Percentiles rank a stretch among this genome's conserved stretches.
phyloP scores from a whole-genome alignment of 2,329 filamentous ascomycete genomes.

The Daldinia sp. region DNA sequence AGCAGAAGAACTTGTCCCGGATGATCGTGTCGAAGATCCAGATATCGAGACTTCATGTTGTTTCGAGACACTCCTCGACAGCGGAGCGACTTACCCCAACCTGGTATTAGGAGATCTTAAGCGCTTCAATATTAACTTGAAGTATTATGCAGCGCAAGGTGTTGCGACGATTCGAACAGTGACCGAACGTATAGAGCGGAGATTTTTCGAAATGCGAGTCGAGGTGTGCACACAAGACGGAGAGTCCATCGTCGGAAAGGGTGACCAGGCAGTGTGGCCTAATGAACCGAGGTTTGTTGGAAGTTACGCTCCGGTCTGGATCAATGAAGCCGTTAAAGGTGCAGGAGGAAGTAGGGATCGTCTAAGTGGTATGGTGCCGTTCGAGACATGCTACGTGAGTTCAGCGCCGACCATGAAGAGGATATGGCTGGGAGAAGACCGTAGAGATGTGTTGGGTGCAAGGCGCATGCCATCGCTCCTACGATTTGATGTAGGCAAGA shows the following conservation, averaged over 20 bases:
- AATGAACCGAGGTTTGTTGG: slow-evolving; percentile 38
- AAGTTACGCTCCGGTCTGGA: slow-evolving; percentile 45
- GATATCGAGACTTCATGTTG: slow-evolving; percentile 20
- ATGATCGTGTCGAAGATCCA: background rate
- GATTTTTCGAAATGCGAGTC: slow-evolving; percentile 50
- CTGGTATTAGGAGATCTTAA: slow-evolving; percentile 49
- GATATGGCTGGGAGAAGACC: slow-evolving; percentile 54
- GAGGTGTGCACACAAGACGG: slow-evolving; percentile 42
- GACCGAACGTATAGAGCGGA: slow-evolving; percentile 28
- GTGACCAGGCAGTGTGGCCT: slow-evolving; percentile 40
- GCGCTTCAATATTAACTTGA: slow-evolving; percentile 46
- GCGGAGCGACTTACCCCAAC: slow-evolving; percentile 53
- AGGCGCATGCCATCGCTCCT: slow-evolving; percentile 51
- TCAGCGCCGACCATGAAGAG: slow-evolving; percentile 49
- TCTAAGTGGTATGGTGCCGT: slow-evolving; percentile 54
- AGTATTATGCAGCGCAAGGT: slow-evolving; percentile 50
- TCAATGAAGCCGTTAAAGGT: slow-evolving; percentile 14
- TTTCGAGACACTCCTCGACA: slow-evolving; percentile 52
- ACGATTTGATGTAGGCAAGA: slow-evolving; percentile 38
- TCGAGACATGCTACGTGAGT: slow-evolving; percentile 53
- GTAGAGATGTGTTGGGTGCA: slow-evolving; percentile 54
- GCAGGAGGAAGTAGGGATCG: slow-evolving; percentile 38
- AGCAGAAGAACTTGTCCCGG: background rate
- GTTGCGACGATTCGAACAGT: slow-evolving; percentile 36
- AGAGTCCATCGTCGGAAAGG: slow-evolving; percentile 42